phyloP scores from a whole-genome alignment of 2,329 filamentous ascomycete species.

The Fusarium sp. region DNA sequence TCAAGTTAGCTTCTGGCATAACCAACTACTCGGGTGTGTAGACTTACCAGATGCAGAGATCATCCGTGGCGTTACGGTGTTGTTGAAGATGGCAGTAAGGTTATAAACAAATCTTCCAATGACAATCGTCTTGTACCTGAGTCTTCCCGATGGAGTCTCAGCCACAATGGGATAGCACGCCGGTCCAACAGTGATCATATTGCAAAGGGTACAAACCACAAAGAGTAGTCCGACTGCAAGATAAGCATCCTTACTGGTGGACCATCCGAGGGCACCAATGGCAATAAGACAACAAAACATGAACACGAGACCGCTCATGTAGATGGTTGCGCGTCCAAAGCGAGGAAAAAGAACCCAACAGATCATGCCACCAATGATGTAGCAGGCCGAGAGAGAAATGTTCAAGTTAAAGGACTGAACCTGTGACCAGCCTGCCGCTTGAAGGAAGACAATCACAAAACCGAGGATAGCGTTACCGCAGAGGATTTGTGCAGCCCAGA shows the following conservation, averaged over 20 bases:
- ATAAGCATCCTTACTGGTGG: constrained; percentile 1
- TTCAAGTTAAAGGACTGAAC: constrained; percentile 55
- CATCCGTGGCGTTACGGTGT: constrained; percentile 54
- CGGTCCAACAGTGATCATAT: constrained; percentile 53
- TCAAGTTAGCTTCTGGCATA: rapidly evolving
- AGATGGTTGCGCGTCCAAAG: constrained; percentile 56
- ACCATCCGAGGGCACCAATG: constrained; percentile 29
- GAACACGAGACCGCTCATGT: constrained; percentile 54
- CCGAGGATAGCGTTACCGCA: constrained; percentile 53
- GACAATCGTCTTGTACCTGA: constrained; percentile 60
- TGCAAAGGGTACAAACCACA: constrained; percentile 49
- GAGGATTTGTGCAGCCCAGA: constrained; percentile 56
- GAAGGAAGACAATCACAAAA: constrained; percentile 54
- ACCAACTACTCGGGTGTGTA: neutral
- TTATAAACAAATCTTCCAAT: constrained; percentile 59
- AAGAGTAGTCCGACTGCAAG: constrained; percentile 43
- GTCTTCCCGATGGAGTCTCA: constrained; percentile 57
- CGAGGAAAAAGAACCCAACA: constrained; percentile 57
- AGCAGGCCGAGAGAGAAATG: constrained; percentile 56
- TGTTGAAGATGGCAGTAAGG: constrained; percentile 56
- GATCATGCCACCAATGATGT: constrained; percentile 55
- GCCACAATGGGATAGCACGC: constrained; percentile 56
- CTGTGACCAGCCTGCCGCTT: constrained; percentile 54
- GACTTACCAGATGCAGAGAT: constrained; percentile 23
- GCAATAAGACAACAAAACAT: constrained; percentile 54